Conservation (phyloP, 768 basidiomycete species). For the Chiua virens region DNA sequence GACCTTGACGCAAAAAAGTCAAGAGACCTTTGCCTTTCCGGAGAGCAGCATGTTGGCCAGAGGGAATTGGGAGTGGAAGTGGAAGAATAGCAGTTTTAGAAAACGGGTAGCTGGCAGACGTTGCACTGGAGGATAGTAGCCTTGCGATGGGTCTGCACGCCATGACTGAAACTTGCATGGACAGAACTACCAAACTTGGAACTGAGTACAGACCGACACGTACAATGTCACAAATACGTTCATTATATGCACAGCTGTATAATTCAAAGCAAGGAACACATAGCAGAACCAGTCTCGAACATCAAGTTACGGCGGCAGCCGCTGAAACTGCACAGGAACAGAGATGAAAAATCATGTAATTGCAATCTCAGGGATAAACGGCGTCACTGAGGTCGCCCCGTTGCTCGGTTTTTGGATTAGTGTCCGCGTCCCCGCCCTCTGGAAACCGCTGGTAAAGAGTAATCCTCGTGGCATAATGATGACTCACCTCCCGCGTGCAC, state of each 20-base stretch:
- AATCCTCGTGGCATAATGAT: slow-evolving; percentile 5
- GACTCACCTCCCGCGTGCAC: slow-evolving; percentile 72
- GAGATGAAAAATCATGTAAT: not conserved
- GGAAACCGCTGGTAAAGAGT: slow-evolving; percentile 10
- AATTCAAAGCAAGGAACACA: slow-evolving; percentile 30
- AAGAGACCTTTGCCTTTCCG: slow-evolving; percentile 76
- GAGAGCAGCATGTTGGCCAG: slow-evolving; percentile 43
- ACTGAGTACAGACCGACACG: not conserved
- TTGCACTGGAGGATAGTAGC: slow-evolving; percentile 23
- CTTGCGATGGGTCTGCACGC: slow-evolving; percentile 15
- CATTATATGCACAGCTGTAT: slow-evolving; percentile 31
- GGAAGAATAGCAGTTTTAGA: slow-evolving; percentile 64
- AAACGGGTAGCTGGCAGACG: slow-evolving; percentile 56
- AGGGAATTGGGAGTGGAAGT: slow-evolving; percentile 40
- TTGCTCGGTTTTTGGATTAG: slow-evolving; percentile 26
- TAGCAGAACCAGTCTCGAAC: slow-evolving; percentile 20
- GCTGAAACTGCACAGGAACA: slow-evolving; percentile 9
- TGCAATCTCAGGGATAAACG: slow-evolving; percentile 6
- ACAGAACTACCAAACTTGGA: slow-evolving; percentile 17
- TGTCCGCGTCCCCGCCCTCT: slow-evolving; percentile 79
- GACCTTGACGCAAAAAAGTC: slow-evolving; percentile 64
- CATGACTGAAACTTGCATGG: slow-evolving; percentile 6
- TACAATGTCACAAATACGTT: not conserved
- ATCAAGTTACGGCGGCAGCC: slow-evolving; percentile 13
- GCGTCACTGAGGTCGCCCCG: slow-evolving; percentile 17